phyloP scores from a whole-genome alignment of 2,329 filamentous ascomycete species.

The Diaporthe australafricana region DNA sequence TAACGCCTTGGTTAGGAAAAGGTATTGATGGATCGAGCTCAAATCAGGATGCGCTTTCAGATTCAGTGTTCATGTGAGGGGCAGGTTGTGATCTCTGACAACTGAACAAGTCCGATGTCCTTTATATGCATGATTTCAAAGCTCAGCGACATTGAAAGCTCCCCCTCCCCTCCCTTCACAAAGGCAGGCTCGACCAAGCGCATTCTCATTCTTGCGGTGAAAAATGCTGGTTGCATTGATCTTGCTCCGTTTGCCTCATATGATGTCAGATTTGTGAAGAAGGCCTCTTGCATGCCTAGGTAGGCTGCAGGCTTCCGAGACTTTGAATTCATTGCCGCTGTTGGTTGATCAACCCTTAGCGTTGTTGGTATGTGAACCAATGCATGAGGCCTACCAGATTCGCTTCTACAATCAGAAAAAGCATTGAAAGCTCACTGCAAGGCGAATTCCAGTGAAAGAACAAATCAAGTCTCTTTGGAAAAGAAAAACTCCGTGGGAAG shows the following conservation, averaged over 20 bases:
- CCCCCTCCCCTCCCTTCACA: too few relatives aligned
- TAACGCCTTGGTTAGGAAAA: too few relatives aligned
- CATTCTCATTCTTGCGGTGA: too few relatives aligned
- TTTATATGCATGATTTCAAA: background rate
- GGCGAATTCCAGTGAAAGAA: background rate
- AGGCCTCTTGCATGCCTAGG: background rate
- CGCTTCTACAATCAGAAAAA: background rate
- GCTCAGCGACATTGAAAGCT: too few relatives aligned
- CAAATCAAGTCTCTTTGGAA: background rate
- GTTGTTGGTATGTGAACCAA: background rate
- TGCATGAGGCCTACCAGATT: conserved; percentile 15
- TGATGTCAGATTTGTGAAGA: background rate
- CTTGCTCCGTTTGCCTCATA: background rate
- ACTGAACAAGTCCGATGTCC: too few relatives aligned
- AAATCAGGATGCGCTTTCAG: too few relatives aligned
- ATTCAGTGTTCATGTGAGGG: too few relatives aligned
- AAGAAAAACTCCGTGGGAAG: background rate
- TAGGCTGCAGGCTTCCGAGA: background rate
- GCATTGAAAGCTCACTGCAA: background rate
- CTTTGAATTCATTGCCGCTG: background rate
- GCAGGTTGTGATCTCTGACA: too few relatives aligned
- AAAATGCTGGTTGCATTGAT: too few relatives aligned
- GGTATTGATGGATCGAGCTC: too few relatives aligned
- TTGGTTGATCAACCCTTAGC: background rate
- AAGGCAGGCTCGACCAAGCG: too few relatives aligned